Base-by-base conservation (phyloP, 2,329 filamentous ascomycete species). In the Dryadomyces sulphureus region DNA sequence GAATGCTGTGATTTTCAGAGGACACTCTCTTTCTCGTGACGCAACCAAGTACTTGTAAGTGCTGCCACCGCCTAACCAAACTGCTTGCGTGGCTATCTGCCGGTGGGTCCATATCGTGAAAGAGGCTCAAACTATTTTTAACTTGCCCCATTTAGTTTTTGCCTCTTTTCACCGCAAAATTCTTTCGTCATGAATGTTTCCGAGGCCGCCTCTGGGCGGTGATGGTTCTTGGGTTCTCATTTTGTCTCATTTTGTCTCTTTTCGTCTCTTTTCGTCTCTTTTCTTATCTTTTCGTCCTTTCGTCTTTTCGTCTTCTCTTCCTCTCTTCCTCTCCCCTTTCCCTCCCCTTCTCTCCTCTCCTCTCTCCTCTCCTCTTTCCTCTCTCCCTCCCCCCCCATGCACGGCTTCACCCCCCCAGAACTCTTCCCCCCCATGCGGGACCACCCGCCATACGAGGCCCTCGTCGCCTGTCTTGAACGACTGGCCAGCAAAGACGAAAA, bases 391-490 rank as follows among this genome's bases (percentile, higher is more conserved):
- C 16, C 34, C 2, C 14, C 34, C 43, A 36, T 46, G 43, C 41
- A 41, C 30, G 40, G 34, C 22, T 30, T 45, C 38, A 39, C 34
- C 27, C 57, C 63, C 45, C 55, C 63, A 47, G 62, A 63, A 48
- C 84, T 90, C 57, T 75, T 94, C 22, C 86, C 88, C n/a, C 84
- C 88, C 57, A 71, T 90, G 51, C 86, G 88, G 72, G 75, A 81
- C 55, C 81, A 77, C 56, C 89, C 89, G 7, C 68, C 77, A 19
- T 79, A 76, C 48, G 64, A 68, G 27, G 68, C 72, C 5, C 70
- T 95, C 40, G 63, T 86, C 43, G 63, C 69, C 22, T 75, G 77
- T 22, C 74, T 95, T n/a, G 64, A 74, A 30, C 65, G 75, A 24
- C 71, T 94, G 6, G 22, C 14, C 39, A 8, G 6, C 3, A 20